Evolutionary conservation across 345 rosid species (phyloP), one percentile per base, ranked within the genome.

Genomic region (Hevea brasiliensis): DNA sequence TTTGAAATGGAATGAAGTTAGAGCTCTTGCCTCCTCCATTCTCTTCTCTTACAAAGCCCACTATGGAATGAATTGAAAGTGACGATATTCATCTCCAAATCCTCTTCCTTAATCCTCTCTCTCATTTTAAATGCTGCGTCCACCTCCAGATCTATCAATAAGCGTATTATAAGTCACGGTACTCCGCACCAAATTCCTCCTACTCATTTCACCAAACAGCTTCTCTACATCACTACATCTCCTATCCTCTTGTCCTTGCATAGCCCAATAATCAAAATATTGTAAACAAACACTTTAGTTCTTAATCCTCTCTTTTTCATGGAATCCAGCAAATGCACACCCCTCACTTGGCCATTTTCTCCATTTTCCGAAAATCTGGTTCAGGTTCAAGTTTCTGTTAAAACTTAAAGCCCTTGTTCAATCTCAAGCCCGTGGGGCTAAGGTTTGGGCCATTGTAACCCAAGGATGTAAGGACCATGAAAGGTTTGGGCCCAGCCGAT

Each of bases 201-300:
- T 20, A 71, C 53, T 67, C 88, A 89, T 87, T 84, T 94, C 96
- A 75, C 85, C 89, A 65, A 91, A 90, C 85, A 88, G 17, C 79
- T 84, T 80, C 78, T 87, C n/a, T n/a, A n/a, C n/a, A n/a, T n/a
- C n/a, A n/a, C 88, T 47, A 89, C 98, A 42, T 86, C 90, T n/a
- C 73, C 50, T 35, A 88, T 77, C 74, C 80, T 90, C 80, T 55
- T 89, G 80, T 80, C 76, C 79, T 85, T 88, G 60, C 90, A 88
- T 56, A 86, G 55, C 8, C 87, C 90, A 61, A 87, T 73, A 6
- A 92, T 85, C 83, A 92, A 75, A 55, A 83, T 85, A 77, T 92
- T 94, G 53, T 89, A 92, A 14, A 87, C 48, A 75, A 91, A 89
- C 77, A 85, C 87, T 65, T 70, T 77, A 6, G 89, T 84, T 13